Base-by-base conservation (phyloP, 306 rosid species). In the Arachis hypogaea region DNA sequence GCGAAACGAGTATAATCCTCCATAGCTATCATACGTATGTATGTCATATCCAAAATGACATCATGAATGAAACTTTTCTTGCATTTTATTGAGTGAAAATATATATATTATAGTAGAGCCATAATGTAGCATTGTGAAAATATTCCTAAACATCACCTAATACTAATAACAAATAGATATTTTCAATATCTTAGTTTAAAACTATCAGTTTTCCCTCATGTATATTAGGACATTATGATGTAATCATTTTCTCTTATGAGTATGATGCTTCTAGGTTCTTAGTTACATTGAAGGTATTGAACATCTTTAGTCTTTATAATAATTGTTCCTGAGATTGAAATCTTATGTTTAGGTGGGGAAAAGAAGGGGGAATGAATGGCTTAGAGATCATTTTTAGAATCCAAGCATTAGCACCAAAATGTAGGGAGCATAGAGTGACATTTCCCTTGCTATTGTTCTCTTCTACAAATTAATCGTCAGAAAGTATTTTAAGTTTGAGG, bases 1-100 rank as follows among this genome's bases (percentile, higher is more conserved):
- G 81, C 88, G 98, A 70, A 95, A 86, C 74, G 99, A 95, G 88
- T 86, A 90, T 74, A 95, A 95, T 74, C 96, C 0, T 80, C 99
- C 72, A 82, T 87, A 80, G 99, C 99, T n/a, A n/a, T n/a, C n/a
- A n/a, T n/a, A n/a, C n/a, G n/a, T n/a, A n/a, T n/a, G n/a, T n/a
- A n/a, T n/a, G 87, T 64, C 5, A 55, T 77, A 49, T 73, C 55
- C 77, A 59, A 59, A 43, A 22, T 59, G 47, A 8, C 66, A 69
- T 55, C 56, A 45, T 77, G 57, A 49, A 77, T 70, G 44, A 40
- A 66, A 28, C 47, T 73, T 63, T 63, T 59, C 60, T 58, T 73
- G 55, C 73, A 59, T 36, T 29, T 75, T 36, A 50, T 50, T 18
- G 11, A 51, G n/a, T n/a, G n/a, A n/a, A n/a, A 33, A 33, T 33